Base-by-base conservation (phyloP, 305 asterid genomes). In the Nicotiana rustica region DNA sequence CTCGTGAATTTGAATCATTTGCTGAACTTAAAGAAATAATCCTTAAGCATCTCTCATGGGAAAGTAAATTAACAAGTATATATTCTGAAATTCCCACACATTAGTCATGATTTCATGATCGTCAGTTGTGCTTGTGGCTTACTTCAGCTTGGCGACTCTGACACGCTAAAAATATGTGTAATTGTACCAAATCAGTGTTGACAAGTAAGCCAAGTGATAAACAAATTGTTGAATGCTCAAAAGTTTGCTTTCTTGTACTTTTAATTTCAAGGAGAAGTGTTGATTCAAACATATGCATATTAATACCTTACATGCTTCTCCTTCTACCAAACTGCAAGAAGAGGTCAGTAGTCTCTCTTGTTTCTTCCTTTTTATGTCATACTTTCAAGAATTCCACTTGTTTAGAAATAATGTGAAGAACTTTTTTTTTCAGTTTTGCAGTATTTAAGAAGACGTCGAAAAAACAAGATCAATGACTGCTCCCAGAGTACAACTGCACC, bases 391-490 rank as follows among this genome's bases (percentile, higher is more conserved):
- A 3, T 61, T 3, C 8, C 49, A 83, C 1, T 38, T 21, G 6
- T 71, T 47, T 1, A 56, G 59, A 13, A 44, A 31, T 44, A 70
- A 12, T 5, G 36, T 1, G 5, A 75, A 25, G 21, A 78, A 10
- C 2, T 18, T 19, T 1, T 0, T 5, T 18, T 10, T 5, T 36
- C 6, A 4, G 6, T 5, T 17, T 47, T 68, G 66, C 62, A 15
- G 33, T 12, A 19, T 31, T 41, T 75, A 41, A 64, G 78, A 55
- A 61, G 64, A 18, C 14, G 8, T 36, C 41, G 41, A 62, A 13
- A 70, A 36, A 55, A 35, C 5, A 71, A 44, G 55, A 55, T 38
- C 62, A 52, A 86, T 84, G 86, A 79, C 86, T 36, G 85, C 79
- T 10, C 14, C 47, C 64, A 67, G 81, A 66, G 84, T 82, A 47